Base-by-base conservation (phyloP, 352 stramenopile species). In the Halophytophthora polymorphica region DNA sequence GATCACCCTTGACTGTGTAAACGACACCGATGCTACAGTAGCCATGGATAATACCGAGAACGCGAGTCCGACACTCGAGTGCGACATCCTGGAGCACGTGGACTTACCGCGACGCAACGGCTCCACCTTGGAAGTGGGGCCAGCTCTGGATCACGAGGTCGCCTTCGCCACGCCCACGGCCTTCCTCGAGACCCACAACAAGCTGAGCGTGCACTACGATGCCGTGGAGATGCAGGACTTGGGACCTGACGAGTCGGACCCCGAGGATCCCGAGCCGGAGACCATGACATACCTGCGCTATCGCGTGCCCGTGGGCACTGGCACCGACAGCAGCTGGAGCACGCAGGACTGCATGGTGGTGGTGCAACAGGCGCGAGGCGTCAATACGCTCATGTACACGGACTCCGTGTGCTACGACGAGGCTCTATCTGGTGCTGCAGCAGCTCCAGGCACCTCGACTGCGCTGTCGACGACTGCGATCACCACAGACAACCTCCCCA, bases 1-100 rank as follows among this genome's bases (percentile, higher is more conserved):
- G 6, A 49, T 87, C n/a, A 74, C 61, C 2, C 81, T 84, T 73
- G 73, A 84, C 55, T 87, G 76, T 53, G 60, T 57, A 37, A 85
- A 85, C 49, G 36, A 29, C 34, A 57, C 56, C 8, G 38, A 44
- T 10, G 51, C 45, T 23, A 64, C 64, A 12, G 53, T 58, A 14
- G 22, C 33, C 13, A 35, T 43, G 2, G 56, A 48, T 23, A 54
- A 66, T 8, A 19, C 23, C 15, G 15, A 15, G 19, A 40, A 22
- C 34, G 6, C 1, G 51, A 37, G 8, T 19, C 35, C 42, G 11
- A 48, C 58, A 1, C 53, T 73, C 15, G 56, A 60, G 41, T 87
- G 76, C n/a, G 70, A 87, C 15, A 58, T 83, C n/a, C 36, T 83
- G 35, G 63, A 87, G 54, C 73, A 87, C 53, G 39, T 71, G 23